phyloP scores from a whole-genome alignment of 441 rosid genomes.

The Jatropha multifida region DNA sequence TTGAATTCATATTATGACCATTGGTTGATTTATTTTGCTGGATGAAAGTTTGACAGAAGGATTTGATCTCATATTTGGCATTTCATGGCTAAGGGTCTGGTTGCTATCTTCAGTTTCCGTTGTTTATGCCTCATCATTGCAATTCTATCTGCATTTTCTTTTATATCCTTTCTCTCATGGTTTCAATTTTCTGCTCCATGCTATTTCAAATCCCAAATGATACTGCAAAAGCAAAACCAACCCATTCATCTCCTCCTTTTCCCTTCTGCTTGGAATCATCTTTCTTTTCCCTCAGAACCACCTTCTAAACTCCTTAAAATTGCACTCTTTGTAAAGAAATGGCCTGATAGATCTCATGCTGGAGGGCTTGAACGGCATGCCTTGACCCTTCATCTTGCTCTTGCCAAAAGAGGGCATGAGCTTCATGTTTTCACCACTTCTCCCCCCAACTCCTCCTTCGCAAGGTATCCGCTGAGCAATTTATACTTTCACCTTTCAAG shows the following conservation, averaged over 20 bases:
- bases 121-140: conserved; percentile 42
- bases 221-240: conserved; percentile 30
- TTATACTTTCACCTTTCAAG: conserved; percentile 69
- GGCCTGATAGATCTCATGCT: conserved; percentile 79
- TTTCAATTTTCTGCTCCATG: conserved; percentile 44
- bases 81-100: conserved; percentile 50
- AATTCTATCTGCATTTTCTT: conserved; percentile 50
- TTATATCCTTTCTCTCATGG: conserved; percentile 54
- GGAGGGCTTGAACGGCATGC: conserved; percentile 94
- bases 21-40: background rate
- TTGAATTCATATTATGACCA: background rate
- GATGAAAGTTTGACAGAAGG: background rate
- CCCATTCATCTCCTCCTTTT: conserved; percentile 54
- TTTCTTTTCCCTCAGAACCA: conserved; percentile 40
- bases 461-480: conserved; percentile 43
- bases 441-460: conserved; percentile 49
- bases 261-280: conserved; percentile 74
- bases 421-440: conserved; percentile 83
- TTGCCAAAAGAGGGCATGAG: conserved; percentile 82
- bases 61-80: conserved; percentile 11
- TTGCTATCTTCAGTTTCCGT: conserved; percentile 43
- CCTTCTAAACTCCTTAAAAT: conserved; percentile 56
- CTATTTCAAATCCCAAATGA: conserved; percentile 31
- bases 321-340: conserved; percentile 82
- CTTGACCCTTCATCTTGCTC: conserved; percentile 75